Evolutionary conservation across 225 moss, liverwort and hornwort genomes (phyloP), one percentile per base, ranked within the genome.

Genomic region (Lunularia cruciata): DNA sequence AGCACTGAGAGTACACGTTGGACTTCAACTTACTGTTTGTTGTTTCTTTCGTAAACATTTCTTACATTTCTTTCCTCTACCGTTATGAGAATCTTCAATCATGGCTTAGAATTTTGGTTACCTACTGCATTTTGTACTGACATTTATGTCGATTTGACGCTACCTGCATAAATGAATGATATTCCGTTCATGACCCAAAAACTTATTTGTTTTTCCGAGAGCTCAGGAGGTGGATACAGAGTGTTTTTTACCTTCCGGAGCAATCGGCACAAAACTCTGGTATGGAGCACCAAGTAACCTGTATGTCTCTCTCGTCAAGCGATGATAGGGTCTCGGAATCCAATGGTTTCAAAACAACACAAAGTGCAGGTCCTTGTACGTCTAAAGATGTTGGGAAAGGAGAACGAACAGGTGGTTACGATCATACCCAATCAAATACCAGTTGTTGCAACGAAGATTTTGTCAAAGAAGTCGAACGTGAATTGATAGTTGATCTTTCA

Each of bases 191-290:
- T 26, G 20, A 25, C 7, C 8, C 45, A 40, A 20, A 61, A 61
- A 13, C 39, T 25, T 8, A 25, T 10, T 20, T 16, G 32, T 27
- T 60, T 7, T 4, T 13, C 22, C 52, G 40, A 23, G 6, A 61
- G 28, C 65, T 49, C 73, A 96, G 96, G 73, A 86, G 93, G 39
- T 98, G 98, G 98, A 91, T 98, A 70, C 98, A 98, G 83, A 78
- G 80, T 73, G 98, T 87, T 65, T 98, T 98, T 71, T 75, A 64
- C 55, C 73, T 92, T 14, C 82, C 81, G 43, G 67, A 18, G 37
- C 47, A 59, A 12, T 39, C 28, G n/a, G 27, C 25, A n/a, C 67
- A 40, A 37, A 12, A 11, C 22, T 38, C 36, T 2, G 33, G 32
- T 20, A 55, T 8, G n/a, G 67, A 38, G 45, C 55, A 62, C 3